Evolutionary conservation across 1,139 yeast species (phyloP).

Genomic region (Meyerozyma athensensis): DNA sequence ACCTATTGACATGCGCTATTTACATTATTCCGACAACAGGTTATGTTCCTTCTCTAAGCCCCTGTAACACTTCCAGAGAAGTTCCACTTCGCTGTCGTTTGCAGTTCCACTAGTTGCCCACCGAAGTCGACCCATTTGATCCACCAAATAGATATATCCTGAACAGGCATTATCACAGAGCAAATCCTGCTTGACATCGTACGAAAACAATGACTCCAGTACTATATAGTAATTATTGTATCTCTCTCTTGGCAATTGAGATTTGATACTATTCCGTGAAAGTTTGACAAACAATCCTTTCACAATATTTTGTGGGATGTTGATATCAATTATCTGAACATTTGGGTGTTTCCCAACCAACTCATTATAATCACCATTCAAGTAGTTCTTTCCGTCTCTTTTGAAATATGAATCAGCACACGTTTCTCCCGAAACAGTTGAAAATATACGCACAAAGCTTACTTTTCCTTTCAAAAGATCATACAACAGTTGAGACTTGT

Average conservation of each 20-base stretch:
- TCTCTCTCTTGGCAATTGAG: conserved; percentile 44
- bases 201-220: conserved; percentile 56
- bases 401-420: conserved; percentile 61
- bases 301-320: conserved; percentile 65
- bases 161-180: conserved; percentile 72
- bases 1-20: no score
- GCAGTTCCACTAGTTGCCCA: conserved; percentile 94
- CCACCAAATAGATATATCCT: conserved; percentile 80
- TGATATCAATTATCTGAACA: conserved; percentile 69
- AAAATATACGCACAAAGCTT: conserved; percentile 60
- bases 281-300: conserved; percentile 61
- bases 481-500: conserved; percentile 31
- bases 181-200: conserved; percentile 54
- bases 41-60: conserved; percentile 40
- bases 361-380: conserved; percentile 24
- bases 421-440: conserved; percentile 69
- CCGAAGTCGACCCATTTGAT: conserved; percentile 66
- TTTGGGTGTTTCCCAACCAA: conserved; percentile 40
- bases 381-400: conserved; percentile 31
- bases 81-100: conserved; percentile 53
- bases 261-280: conserved; percentile 42
- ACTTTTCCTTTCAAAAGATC: conserved; percentile 41
- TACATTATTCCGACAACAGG: conserved; percentile 3
- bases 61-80: conserved; percentile 62
- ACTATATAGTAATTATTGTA: conserved; percentile 60